A percentile compares a stretch with the other conserved stretches of the same genome.
Conservation (phyloP, 1,139 yeast genomes). For the Yarrowia galli region DNA sequence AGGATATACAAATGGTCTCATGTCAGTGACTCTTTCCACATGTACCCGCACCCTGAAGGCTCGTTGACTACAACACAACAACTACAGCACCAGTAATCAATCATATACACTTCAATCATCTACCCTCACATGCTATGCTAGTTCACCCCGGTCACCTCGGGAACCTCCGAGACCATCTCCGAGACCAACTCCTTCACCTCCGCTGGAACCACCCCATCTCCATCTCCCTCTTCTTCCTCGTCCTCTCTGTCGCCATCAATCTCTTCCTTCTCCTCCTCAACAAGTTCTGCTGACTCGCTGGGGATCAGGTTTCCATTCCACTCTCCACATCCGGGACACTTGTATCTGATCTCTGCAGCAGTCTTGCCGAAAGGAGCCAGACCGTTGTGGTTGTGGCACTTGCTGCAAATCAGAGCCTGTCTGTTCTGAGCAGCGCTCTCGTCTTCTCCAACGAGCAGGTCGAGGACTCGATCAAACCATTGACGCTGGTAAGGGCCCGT, state of each 20-base stretch:
- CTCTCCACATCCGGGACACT: slow-evolving; percentile 76
- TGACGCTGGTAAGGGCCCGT: slow-evolving; percentile 44
- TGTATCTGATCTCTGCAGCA: slow-evolving; percentile 64
- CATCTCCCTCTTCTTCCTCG: neutral
- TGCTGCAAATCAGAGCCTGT: slow-evolving; percentile 73
- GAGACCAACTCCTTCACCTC: slow-evolving; percentile 28
- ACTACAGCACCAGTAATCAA: no score
- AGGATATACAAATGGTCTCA: no score
- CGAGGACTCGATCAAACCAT: slow-evolving; percentile 56
- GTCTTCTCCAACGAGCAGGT: slow-evolving; percentile 73
- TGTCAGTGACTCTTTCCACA: no score
- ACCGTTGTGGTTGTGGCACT: slow-evolving; percentile 76
- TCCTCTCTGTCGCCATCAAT: neutral
- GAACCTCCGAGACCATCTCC: slow-evolving; percentile 19
- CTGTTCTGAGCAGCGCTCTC: slow-evolving; percentile 67
- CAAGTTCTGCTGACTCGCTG: neutral
- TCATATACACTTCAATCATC: slow-evolving; percentile 3
- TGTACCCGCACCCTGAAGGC: no score
- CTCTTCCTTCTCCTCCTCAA: slow-evolving; percentile 7
- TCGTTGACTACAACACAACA: no score
- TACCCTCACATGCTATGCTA: slow-evolving; percentile 17
- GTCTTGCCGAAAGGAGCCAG: slow-evolving; percentile 75
- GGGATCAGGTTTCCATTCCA: slow-evolving; percentile 56
- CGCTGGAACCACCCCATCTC: neutral
- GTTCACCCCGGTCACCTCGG: slow-evolving; percentile 20